Evolutionary conservation across 2,329 filamentous ascomycete species (phyloP), one percentile per base, ranked within the genome.

Genomic region (Fusarium verrucosum): DNA sequence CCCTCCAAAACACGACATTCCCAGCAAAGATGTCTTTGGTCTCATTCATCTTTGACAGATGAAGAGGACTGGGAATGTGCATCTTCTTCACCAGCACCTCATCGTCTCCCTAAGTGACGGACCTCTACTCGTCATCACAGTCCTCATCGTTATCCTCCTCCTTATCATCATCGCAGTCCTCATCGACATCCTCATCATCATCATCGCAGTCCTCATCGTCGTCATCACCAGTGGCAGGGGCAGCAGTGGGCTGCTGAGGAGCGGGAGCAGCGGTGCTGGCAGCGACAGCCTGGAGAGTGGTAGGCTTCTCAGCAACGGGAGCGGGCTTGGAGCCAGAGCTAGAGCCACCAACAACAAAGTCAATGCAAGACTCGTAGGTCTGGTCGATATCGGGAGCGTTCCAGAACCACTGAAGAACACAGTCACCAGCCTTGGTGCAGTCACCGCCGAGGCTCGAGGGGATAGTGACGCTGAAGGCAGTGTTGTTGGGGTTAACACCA

Each of bases 391-490:
- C 77, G 16, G 75, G 71, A 5, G 85, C 85, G 59, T 86, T 80
- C 86, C 86, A 89, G 74, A 79, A 87, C 85, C 86, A 88, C 74
- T 89, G 86, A 41, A 89, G 78, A 5, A 83, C 83, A 46, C 78
- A 80, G 58, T 78, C 75, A 37, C 85, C 85, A 19, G 80, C 79
- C 11, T 74, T 79, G 33, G 79, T 73, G 72, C 85, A 87, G 46
- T 83, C 69, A 58, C 68, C 69, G 9, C 69, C 72, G 19, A 85
- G 74, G 56, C 80, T 77, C 32, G 70, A 68, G 1, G 85, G 85
- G 61, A 88, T 83, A 26, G 80, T 86, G 68, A 87, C 77, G 59
- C 77, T 80, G 75, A 87, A 87, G 53, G 78, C 76, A 32, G 78
- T 70, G 73, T 82, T 82, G 74, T 81, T 81, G 28, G 75, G 69